Evolutionary conservation across 164 flowering plant genomes (phyloP).

Genomic region (Chimonanthus salicifolius): DNA sequence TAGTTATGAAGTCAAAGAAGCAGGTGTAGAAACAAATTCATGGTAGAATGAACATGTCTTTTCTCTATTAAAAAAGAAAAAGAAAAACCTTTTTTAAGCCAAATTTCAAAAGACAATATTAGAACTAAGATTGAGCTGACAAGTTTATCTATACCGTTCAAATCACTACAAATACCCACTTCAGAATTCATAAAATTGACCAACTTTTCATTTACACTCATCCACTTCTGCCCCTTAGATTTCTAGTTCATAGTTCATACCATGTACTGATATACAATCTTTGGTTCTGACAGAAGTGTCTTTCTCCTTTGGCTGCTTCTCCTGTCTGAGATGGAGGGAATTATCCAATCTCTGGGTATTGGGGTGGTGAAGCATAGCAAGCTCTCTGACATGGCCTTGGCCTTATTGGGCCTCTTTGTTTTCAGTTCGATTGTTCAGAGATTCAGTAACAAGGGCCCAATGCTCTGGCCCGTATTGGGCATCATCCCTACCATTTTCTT

Average conservation of each 20-base stretch:
- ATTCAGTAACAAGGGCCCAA: constrained; percentile 49
- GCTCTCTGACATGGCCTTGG: constrained; percentile 31
- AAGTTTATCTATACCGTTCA: no score
- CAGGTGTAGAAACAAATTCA: not conserved
- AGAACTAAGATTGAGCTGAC: no score
- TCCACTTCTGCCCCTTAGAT: not conserved
- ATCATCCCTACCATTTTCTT: constrained; percentile 42
- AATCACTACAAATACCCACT: not conserved
- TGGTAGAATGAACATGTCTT: no score
- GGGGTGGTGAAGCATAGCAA: constrained; percentile 9
- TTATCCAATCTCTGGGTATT: not conserved
- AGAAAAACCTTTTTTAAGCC: no score
- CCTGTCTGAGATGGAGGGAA: not conserved
- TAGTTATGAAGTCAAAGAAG: constrained; percentile 2
- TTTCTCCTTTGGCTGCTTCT: not conserved
- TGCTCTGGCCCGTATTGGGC: constrained; percentile 67
- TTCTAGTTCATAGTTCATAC: not conserved
- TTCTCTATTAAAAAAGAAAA: no score
- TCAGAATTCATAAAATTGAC: not conserved
- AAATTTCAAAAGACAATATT: no score
- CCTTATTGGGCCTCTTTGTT: constrained; percentile 40
- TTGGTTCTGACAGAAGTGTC: not conserved
- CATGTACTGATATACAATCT: not conserved
- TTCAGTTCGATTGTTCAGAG: constrained; percentile 32
- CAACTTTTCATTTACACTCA: not conserved